Evolutionary conservation across 2,329 filamentous ascomycete species (phyloP).

Genomic region (Bipolaris sorokiniana): DNA sequence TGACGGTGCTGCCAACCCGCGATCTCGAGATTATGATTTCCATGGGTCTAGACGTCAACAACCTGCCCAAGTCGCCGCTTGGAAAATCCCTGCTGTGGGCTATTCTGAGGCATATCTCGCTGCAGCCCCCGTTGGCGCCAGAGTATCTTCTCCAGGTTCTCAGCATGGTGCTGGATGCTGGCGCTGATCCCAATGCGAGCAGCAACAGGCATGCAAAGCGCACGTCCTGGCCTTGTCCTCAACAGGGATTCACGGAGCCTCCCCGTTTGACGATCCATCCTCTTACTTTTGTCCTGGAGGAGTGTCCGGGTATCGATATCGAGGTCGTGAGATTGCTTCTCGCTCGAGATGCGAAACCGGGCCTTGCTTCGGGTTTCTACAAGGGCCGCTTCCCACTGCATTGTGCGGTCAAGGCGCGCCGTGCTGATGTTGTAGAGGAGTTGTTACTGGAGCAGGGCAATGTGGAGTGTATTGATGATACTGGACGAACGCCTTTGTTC

Average conservation of each 20-base stretch:
- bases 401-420: conserved; percentile 33
- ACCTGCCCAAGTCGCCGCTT: conserved; percentile 21
- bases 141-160: conserved; percentile 29
- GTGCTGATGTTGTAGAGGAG: conserved; percentile 33
- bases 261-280: conserved; percentile 25
- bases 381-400: conserved; percentile 35
- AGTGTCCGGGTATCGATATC: conserved; percentile 28
- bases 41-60: conserved; percentile 36
- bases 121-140: conserved; percentile 19
- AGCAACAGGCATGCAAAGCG: conserved; percentile 17
- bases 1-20: conserved; percentile 25
- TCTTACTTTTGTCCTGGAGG: conserved; percentile 34
- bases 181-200: conserved; percentile 31
- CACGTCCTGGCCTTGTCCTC: conserved; percentile 17
- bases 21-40: conserved; percentile 31
- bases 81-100: conserved; percentile 33
- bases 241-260: conserved; percentile 10
- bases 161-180: conserved; percentile 22
- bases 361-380: conserved; percentile 30
- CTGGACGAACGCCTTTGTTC: conserved; percentile 31
- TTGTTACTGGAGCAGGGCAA: conserved; percentile 28
- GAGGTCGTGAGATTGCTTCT: conserved; percentile 32
- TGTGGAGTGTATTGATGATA: conserved; percentile 24
- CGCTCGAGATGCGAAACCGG: conserved; percentile 27
- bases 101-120: conserved; percentile 26